phyloP scores from a whole-genome alignment of 2,329 filamentous ascomycete species.

The Cyphellophora attinorum region DNA sequence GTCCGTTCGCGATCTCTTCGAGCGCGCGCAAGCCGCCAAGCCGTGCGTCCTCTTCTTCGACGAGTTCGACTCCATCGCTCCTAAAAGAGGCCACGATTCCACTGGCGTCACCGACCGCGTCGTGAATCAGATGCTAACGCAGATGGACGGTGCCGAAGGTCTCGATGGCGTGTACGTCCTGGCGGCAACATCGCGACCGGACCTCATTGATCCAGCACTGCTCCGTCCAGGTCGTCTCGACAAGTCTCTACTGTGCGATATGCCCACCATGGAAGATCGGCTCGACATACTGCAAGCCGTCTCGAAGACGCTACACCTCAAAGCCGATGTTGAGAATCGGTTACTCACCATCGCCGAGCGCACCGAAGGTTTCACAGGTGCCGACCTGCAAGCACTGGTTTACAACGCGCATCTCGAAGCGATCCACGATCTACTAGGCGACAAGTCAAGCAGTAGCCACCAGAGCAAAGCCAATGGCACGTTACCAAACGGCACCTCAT shows the following conservation, averaged over 20 bases:
- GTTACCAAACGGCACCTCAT: conserved; percentile 17
- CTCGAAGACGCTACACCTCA: conserved; percentile 69
- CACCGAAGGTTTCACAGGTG: conserved; percentile 87
- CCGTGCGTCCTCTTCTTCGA: conserved; percentile 98
- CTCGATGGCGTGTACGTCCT: conserved; percentile 91
- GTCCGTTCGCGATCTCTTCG: conserved; percentile 88
- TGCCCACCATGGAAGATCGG: conserved; percentile 70
- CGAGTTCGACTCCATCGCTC: conserved; percentile 95
- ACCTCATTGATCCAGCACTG: conserved; percentile 89
- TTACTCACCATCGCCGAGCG: conserved; percentile 65
- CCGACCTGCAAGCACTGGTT: conserved; percentile 86
- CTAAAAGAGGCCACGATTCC: conserved; percentile 91
- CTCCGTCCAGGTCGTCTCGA: conserved; percentile 85
- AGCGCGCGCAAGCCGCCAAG: conserved; percentile 77
- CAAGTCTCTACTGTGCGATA: conserved; percentile 84
- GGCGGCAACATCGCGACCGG: conserved; percentile 84
- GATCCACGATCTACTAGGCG: conserved; percentile 81
- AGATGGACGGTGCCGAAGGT: conserved; percentile 98
- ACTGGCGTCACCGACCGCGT: conserved; percentile 98
- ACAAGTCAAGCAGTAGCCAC: conserved; percentile 22
- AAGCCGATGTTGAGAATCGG: conserved; percentile 52
- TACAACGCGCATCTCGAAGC: conserved; percentile 96
- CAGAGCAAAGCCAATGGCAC: conserved; percentile 1
- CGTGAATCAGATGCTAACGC: conserved; percentile 93
- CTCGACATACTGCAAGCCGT: conserved; percentile 81